These are phyloP conservation scores for Leccinum rimulosum DNA, from an alignment of 768 basidiomycete species.

Conservation along the genomic window DNA sequence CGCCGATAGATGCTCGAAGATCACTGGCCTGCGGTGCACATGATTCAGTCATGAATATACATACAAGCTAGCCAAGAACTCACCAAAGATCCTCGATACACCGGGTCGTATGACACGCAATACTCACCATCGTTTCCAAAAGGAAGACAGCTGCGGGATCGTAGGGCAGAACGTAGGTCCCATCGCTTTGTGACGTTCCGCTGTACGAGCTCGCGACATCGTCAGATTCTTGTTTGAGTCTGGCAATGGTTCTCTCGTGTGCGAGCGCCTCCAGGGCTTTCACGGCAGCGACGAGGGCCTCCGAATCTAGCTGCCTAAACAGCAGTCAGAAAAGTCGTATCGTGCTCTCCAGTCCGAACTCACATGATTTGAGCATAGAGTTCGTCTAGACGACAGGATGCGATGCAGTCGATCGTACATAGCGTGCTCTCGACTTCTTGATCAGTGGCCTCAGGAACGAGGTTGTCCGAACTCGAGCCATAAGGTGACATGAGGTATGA, in stretches of 20 bases:
- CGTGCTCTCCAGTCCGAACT: conserved; percentile 30
- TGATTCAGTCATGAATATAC: conserved; percentile 1
- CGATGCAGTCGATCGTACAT: conserved; percentile 93
- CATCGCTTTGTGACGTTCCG: conserved; percentile 40
- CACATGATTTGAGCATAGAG: conserved; percentile 92
- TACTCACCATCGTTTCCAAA: conserved; percentile 91
- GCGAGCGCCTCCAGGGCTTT: conserved; percentile 87
- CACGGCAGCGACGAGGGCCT: conserved; percentile 79
- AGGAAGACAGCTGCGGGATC: conserved; percentile 96
- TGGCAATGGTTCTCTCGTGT: conserved; percentile 83
- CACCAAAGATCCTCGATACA: conserved; percentile 90
- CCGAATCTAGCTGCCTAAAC: conserved; percentile 69
- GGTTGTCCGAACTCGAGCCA: conserved; percentile 63
- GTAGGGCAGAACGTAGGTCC: conserved; percentile 68
- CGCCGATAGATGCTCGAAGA: conserved; percentile 89
- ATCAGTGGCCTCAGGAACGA: conserved; percentile 86
- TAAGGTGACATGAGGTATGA: conserved; percentile 98
- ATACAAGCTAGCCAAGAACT: conserved; percentile 22
- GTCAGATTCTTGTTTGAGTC: conserved; percentile 66
- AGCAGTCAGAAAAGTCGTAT: conserved; percentile 8
- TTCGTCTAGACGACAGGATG: conserved; percentile 90
- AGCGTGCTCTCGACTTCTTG: conserved; percentile 91
- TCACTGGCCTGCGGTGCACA: conserved; percentile 71
- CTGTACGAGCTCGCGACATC: conserved; percentile 43
- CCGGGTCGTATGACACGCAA: conserved; percentile 71